Conservation (phyloP, 2,329 filamentous ascomycete genomes). For the Coniochaeta pulveracea region DNA sequence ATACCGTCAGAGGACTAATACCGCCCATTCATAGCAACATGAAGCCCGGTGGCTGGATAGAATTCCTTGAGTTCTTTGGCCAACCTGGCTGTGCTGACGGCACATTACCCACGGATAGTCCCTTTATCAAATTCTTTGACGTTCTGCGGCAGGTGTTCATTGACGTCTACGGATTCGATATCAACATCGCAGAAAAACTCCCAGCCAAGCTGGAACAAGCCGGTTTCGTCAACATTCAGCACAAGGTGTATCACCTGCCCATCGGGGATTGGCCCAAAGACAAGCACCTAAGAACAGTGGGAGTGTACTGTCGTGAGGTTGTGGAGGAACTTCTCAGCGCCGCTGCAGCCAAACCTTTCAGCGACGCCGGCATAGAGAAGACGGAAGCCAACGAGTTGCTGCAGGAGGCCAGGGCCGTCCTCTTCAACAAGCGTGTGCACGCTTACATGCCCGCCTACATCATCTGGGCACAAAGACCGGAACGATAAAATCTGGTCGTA, state of each 20-base stretch:
- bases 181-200: slow-evolving; percentile 18
- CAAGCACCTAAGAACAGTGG: slow-evolving; percentile 23
- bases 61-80: slow-evolving; percentile 33
- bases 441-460: slow-evolving; percentile 31
- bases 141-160: slow-evolving; percentile 12
- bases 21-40: slow-evolving; percentile 19
- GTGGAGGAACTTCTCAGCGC: slow-evolving; percentile 26
- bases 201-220: slow-evolving; percentile 20
- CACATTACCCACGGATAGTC: slow-evolving; percentile 28
- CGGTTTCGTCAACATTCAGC: slow-evolving; percentile 31
- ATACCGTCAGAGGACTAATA: not conserved
- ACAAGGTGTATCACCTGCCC: slow-evolving; percentile 29
- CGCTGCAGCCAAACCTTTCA: slow-evolving; percentile 28
- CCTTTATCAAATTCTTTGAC: slow-evolving; percentile 20
- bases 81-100: slow-evolving; percentile 29
- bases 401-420: slow-evolving; percentile 16
- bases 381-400: slow-evolving; percentile 23
- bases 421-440: slow-evolving; percentile 24
- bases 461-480: slow-evolving; percentile 30
- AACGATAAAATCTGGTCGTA: not conserved
- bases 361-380: slow-evolving; percentile 21
- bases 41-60: slow-evolving; percentile 37
- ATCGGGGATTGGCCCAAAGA: slow-evolving; percentile 33
- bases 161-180: slow-evolving; percentile 25
- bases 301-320: slow-evolving; percentile 27